Base-by-base conservation (phyloP, 2,329 filamentous ascomycete species). In the Camillea tinctor region DNA sequence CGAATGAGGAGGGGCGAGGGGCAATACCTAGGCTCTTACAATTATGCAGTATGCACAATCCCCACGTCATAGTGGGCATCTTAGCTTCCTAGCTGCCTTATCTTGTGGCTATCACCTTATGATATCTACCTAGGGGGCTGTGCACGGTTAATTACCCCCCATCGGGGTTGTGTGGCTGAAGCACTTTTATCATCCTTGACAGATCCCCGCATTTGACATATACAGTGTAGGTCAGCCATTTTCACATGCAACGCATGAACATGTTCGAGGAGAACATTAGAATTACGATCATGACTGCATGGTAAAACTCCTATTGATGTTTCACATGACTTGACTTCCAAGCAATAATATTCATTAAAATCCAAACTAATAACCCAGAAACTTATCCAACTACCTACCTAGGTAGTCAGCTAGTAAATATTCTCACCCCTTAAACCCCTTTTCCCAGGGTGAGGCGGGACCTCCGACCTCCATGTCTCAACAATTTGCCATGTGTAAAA, bases 401-500 rank as follows among this genome's bases (percentile, higher is more conserved):
- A 30, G 7, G 2, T 30, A 30, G 54, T 70, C 55, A 70, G 68
- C 51, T 1, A 20, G n/a, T 40, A 66, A 21, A 64, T 50, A 7
- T 62, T 66, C 56, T 54, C 74, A 59, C 15, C 69, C 68, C 58
- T n/a, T n/a, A n/a, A n/a, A n/a, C n/a, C n/a, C n/a, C n/a, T n/a
- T n/a, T n/a, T n/a, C n/a, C n/a, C n/a, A n/a, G n/a, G n/a, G n/a
- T n/a, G n/a, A n/a, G n/a, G n/a, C n/a, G n/a, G n/a, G n/a, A n/a
- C n/a, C n/a, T n/a, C n/a, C n/a, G n/a, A n/a, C n/a, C n/a, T n/a
- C n/a, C n/a, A n/a, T n/a, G n/a, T n/a, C n/a, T 75, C 70, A 1
- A 81, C 68, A 52, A 80, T 77, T 36, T 77, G 71, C 70, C 74
- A 80, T 23, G 73, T 69, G 58, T 79, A 80, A 54, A 72, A 77